A percentile compares a stretch with the other conserved stretches of the same genome.
These are phyloP conservation scores for Aspergillus piperis DNA, from an alignment of 2,329 filamentous ascomycete genomes.

Conservation along the genomic window DNA sequence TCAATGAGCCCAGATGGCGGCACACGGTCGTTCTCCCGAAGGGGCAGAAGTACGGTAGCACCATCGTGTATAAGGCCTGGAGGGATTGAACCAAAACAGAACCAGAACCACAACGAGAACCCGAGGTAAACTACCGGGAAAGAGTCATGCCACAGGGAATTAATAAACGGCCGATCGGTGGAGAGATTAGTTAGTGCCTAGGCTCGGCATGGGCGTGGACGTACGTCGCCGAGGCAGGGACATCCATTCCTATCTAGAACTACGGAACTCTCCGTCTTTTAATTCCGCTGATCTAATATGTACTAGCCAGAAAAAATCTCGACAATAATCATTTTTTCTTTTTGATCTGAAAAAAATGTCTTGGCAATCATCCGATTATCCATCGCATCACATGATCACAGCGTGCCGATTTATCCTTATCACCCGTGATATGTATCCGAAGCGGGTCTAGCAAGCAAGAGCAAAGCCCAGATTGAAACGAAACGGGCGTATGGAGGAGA, in stretches of 20 bases:
- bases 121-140: conserved; percentile 27
- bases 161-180: neutral
- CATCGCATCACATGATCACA: neutral
- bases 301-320: neutral
- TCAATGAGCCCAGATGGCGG: conserved; percentile 79
- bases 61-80: conserved; percentile 85
- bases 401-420: conserved; percentile 21
- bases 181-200: neutral
- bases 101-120: neutral
- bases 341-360: neutral
- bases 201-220: conserved; percentile 5
- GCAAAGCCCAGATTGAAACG: neutral
- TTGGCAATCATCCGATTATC: conserved; percentile 9
- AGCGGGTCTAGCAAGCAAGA: neutral
- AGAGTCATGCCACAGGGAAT: neutral
- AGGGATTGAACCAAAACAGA: conserved; percentile 48
- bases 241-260: neutral
- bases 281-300: neutral
- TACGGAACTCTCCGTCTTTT: neutral
- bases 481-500: too few relatives aligned
- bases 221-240: neutral
- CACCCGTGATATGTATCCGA: conserved; percentile 15
- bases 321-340: too few relatives aligned
- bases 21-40: conserved; percentile 77
- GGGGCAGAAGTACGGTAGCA: conserved; percentile 78